Evolutionary conservation across 2,329 filamentous ascomycete species (phyloP), one percentile per base, ranked within the genome.

Genomic region (Fusarium tricinctum): DNA sequence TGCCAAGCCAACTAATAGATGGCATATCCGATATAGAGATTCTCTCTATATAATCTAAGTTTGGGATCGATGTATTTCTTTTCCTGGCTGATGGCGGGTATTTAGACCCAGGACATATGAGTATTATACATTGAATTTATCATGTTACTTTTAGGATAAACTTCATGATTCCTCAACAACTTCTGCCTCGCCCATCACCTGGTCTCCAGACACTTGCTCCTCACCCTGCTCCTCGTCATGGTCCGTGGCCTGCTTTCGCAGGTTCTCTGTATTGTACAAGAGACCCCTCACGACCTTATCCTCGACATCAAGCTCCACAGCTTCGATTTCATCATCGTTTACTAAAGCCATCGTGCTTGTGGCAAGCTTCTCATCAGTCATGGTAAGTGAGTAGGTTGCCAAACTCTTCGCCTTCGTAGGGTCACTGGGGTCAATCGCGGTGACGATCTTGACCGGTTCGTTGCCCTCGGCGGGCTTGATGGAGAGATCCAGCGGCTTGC

Each of bases 401-500:
- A 81, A 68, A 50, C 77, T 78, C 51, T 71, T 76, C 13, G 71
- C 73, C 13, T 69, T 60, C 6, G 71, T 62, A 12, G 66, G 55
- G 38, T 76, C 75, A 39, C 72, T 64, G 1, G 78, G 72, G 57
- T 86, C 82, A 35, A 84, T 66, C 15, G 82, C 77, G 8, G 81
- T 78, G 39, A 83, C 64, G 33, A 86, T 65, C 54, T 63, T 75
- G 20, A 74, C 77, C 5, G 69, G 59, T 5, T 68, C 59, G 9
- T 68, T 61, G 17, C 58, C 60, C 23, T 56, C 61, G 32, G 59
- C 55, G 15, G 74, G 65, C 13, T 78, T 55, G n/a, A 78, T 63
- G 28, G 77, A 73, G 13, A 85, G 73, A 73, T 89, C 86, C 6
- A 95, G 84, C 1, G 89, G 86, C 71, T 92, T 93, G 9, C 91